These are phyloP conservation scores for Chlorella ohadii DNA, from an alignment of 139 green algal species.

Conservation along the genomic window DNA sequence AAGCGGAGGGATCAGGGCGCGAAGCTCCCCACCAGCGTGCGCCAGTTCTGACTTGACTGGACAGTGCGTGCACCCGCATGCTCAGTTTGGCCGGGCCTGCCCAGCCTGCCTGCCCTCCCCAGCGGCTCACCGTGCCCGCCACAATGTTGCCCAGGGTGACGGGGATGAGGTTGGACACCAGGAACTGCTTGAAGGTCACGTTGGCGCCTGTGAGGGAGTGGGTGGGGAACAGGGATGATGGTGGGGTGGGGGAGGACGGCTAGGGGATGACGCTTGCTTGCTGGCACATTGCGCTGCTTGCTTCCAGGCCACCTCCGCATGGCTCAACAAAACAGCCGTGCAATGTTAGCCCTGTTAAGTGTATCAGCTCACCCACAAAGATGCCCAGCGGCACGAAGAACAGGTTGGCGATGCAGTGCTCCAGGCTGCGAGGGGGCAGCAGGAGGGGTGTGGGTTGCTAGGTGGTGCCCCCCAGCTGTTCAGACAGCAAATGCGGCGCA, in stretches of 20 bases:
- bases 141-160: conserved; percentile 93
- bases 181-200: conserved; percentile 76
- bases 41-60: too few species aligned
- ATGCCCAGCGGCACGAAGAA: conserved; percentile 67
- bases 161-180: conserved; percentile 70
- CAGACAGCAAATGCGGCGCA: too few species aligned
- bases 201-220: conserved; percentile 60
- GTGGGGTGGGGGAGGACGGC: not conserved
- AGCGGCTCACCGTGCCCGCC: conserved; percentile 57
- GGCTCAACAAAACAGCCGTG: not conserved
- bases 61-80: too few species aligned
- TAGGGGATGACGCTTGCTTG: too few species aligned
- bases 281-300: too few species aligned
- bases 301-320: too few species aligned
- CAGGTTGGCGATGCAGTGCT: conserved; percentile 84
- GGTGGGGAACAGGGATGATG: not conserved
- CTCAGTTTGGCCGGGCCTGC: too few species aligned
- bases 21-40: too few species aligned
- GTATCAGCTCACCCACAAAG: not conserved
- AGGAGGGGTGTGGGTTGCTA: not conserved
- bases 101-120: not conserved
- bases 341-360: too few species aligned
- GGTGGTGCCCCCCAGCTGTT: too few species aligned
- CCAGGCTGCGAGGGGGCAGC: conserved; percentile 67
- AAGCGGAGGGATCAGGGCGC: too few species aligned